Evolutionary conservation across 2,329 filamentous ascomycete species (phyloP).

Genomic region (Biscogniauxia mediterranea): DNA sequence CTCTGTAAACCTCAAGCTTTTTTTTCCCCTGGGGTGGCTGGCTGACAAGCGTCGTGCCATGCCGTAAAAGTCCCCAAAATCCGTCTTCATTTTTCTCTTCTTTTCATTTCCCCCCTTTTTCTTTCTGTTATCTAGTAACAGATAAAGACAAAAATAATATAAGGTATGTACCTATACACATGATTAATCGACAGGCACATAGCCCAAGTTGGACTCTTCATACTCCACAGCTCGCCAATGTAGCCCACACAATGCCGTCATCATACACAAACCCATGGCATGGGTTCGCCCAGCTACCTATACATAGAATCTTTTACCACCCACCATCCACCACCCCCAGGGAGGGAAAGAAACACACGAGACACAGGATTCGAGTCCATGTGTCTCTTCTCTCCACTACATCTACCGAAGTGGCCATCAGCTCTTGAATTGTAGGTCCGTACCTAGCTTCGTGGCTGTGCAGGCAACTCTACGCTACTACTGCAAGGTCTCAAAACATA

Average conservation of each 20-base stretch:
- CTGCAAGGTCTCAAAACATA: constrained; percentile 14
- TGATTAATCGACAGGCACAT: background rate
- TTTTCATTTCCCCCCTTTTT: too few relatives aligned
- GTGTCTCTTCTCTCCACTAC: background rate
- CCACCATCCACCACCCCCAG: background rate
- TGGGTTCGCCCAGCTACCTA: background rate
- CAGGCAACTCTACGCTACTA: constrained; percentile 16
- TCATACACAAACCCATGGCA: background rate
- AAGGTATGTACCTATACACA: background rate
- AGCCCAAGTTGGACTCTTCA: background rate
- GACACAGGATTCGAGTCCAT: too few relatives aligned
- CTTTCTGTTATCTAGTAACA: background rate
- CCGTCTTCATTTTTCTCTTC: background rate
- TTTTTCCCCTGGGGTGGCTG: background rate
- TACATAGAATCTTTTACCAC: background rate
- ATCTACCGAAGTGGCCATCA: background rate
- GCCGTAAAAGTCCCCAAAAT: background rate
- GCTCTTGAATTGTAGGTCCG: background rate
- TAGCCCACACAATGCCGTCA: background rate
- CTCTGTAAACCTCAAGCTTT: background rate
- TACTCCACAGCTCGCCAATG: background rate
- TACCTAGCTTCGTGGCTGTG: constrained; percentile 14
- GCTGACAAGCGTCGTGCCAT: background rate
- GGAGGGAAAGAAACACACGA: too few relatives aligned
- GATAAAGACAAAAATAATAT: too few relatives aligned